Base-by-base conservation (phyloP, 306 rosid species). In the Prosopis cineraria region DNA sequence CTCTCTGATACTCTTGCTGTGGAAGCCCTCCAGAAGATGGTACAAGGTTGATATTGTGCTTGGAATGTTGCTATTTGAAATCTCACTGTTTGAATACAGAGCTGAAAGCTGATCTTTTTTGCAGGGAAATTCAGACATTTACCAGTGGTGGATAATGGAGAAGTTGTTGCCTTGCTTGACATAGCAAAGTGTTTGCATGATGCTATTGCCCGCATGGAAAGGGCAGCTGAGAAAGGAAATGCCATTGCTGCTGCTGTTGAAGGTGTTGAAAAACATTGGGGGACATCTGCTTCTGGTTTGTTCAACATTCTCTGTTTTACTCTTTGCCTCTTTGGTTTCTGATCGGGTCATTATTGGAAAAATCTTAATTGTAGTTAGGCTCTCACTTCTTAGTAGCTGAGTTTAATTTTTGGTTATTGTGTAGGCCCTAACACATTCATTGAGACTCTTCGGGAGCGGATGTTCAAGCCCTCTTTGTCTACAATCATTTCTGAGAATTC, bases 181-280 rank as follows among this genome's bases (percentile, higher is more conserved):
- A 96, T 96, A 86, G 97, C 99, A 63, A 96, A 96, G 84, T 96
- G 99, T 80, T 87, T 96, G 82, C 85, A 93, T 75, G 99, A 96
- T 85, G 99, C 99, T 53, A 93, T 93, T 84, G 97, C 98, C 39
- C 96, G 99, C 47, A 89, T 96, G 99, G 99, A 96, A 84, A 90
- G 99, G 86, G 99, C 98, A 36, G 93, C 98, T 50, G 99, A 96
- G 84, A 96, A 96, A 85, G 99, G 99, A 82, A 96, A 90, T 87
- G 99, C 99, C 70, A 96, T 96, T 85, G 99, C 96, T 62, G 99
- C 99, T 85, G 99, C 99, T 70, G 98, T 96, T 86, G 99, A 96
- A 85, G 99, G 99, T 52, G 99, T 96, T 78, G 99, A 96, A 88
- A 96, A 93, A 85, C 89, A 88, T 63, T 96, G 99, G 99, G 97